Base-by-base conservation (phyloP, 305 asterid species). In the Rubia tinctorum region DNA sequence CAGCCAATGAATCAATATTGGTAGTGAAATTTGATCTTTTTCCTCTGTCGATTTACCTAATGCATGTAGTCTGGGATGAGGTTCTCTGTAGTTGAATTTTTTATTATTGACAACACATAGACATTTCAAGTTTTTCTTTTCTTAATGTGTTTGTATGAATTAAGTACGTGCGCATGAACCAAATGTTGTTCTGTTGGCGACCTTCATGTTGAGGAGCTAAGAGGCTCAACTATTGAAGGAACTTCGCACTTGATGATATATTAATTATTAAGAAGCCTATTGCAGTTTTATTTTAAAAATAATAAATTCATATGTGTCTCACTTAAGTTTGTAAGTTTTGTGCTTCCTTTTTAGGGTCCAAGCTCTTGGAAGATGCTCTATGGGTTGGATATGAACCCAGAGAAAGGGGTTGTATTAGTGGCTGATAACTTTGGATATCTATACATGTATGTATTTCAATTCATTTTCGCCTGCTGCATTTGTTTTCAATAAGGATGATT, bases 301-400 rank as follows among this genome's bases (percentile, higher is more conserved):
- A n/a, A 49, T 8, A 18, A 39, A 15, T 25, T 8, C 34, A 8
- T 15, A 64, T 13, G 12, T 60, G 14, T 58, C 20, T 58, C 5
- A 58, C 30, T 63, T 15, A 15, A 15, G 23, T 4, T 39, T 37
- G 45, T 34, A 34, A 63, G 25, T 49, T 59, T 49, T 65, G 18
- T 22, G 49, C 58, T 66, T 74, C 81, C 55, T 85, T 73, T 62
- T 80, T 74, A 95, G 99, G 98, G 98, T 70, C 89, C 94, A 73
- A 92, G 78, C 82, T 79, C 73, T 27, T 95, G 99, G 99, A 90
- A 88, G 84, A 95, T 95, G 99, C 84, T 95, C 62, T 95, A 92
- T 66, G 99, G 99, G 56, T 79, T 95, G 96, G 99, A 90, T 74
- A 77, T 90, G 82, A 90, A 95, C 82, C 66, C 87, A 55, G 96